Conservation (phyloP, 331 rosid genomes). For the Malus hybrid region DNA sequence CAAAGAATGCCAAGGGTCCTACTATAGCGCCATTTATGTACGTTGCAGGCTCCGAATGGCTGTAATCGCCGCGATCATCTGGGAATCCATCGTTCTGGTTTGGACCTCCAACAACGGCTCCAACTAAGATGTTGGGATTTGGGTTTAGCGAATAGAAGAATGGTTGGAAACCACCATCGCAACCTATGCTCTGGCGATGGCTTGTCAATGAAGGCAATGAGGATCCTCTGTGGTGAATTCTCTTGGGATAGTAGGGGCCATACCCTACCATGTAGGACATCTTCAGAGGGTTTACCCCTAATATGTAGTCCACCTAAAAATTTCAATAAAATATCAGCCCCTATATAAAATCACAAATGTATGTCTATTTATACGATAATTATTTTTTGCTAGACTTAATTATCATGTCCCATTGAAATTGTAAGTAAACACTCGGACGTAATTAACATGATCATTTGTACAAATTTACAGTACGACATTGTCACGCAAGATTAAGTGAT, state of each 20-base stretch:
- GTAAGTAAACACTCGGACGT: not conserved
- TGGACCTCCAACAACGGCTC: conserved; percentile 92
- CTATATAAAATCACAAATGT: not conserved
- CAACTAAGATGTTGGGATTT: conserved; percentile 72
- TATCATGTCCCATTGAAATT: not conserved
- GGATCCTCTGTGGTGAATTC: conserved; percentile 94
- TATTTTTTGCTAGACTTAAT: too few relatives aligned
- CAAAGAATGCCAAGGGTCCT: conserved; percentile 83
- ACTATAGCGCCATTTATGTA: conserved; percentile 77
- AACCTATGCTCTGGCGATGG: conserved; percentile 65
- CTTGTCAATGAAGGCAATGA: conserved; percentile 65
- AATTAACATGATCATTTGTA: not conserved
- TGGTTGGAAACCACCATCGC: conserved; percentile 73
- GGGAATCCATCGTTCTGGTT: conserved; percentile 72
- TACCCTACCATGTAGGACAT: conserved; percentile 96
- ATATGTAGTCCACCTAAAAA: conserved; percentile 75
- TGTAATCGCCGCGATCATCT: conserved; percentile 75
- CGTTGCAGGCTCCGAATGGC: conserved; percentile 91
- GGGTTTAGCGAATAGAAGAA: conserved; percentile 57
- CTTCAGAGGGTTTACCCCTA: conserved; percentile 75
- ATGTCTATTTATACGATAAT: too few relatives aligned
- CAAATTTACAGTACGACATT: not conserved
- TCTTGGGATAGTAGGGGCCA: conserved; percentile 64
- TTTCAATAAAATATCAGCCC: not conserved
- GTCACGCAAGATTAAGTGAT: not conserved